phyloP scores from a whole-genome alignment of 1,139 yeast species.

The Meyerozyma athensensis region DNA sequence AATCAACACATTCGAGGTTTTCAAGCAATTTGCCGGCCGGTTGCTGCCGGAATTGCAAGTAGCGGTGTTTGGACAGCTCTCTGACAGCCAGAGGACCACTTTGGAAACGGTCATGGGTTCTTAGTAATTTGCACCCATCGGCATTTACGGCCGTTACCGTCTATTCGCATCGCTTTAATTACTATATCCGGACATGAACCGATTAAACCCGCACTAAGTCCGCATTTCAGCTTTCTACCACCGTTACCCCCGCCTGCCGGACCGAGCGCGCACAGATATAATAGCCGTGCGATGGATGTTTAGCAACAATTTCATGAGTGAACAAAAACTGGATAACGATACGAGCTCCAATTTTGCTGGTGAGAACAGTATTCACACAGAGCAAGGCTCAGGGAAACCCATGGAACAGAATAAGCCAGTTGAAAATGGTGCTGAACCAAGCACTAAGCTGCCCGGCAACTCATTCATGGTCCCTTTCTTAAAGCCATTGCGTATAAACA shows the following conservation, averaged over 20 bases:
- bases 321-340: too few species aligned
- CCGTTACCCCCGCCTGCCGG: too few species aligned
- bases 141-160: too few species aligned
- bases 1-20: conserved; percentile 52
- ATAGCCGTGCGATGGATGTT: too few species aligned
- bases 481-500: not conserved
- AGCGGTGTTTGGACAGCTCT: not conserved
- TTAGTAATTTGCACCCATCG: not conserved
- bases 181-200: too few species aligned
- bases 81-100: not conserved
- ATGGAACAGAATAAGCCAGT: not conserved
- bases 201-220: too few species aligned
- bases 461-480: not conserved
- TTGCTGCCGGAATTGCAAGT: conserved; percentile 7
- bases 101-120: not conserved
- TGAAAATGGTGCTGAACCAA: not conserved
- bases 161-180: too few species aligned
- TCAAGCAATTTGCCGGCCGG: conserved; percentile 16
- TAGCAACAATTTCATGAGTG: too few species aligned
- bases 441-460: not conserved
- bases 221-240: too few species aligned
- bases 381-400: not conserved
- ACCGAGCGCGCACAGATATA: too few species aligned
- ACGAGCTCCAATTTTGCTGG: too few species aligned
- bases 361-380: too few species aligned